These are phyloP conservation scores for Hirschfeldia incana DNA, from an alignment of 345 rosid species.

Conservation along the genomic window DNA sequence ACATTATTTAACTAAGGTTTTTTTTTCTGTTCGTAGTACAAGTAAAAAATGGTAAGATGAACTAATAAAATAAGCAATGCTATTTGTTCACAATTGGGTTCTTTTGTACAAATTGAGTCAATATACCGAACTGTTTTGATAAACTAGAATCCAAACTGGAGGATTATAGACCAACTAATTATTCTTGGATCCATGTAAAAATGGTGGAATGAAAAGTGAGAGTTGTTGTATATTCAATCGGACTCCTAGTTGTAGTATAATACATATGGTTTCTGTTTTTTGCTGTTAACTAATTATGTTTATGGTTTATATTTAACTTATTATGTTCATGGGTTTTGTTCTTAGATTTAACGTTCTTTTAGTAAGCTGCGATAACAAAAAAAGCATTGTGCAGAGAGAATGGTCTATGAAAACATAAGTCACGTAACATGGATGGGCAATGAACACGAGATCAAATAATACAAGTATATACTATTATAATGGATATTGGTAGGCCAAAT, in stretches of 20 bases:
- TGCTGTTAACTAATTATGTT: neutral
- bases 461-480: constrained; percentile 17
- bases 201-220: constrained; percentile 25
- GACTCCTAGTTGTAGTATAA: neutral
- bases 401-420: constrained; percentile 17
- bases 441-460: constrained; percentile 28
- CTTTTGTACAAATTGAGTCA: neutral
- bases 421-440: constrained; percentile 7
- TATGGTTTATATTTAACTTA: neutral
- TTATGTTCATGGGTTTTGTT: neutral
- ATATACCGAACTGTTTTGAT: constrained; percentile 27
- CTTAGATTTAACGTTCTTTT: constrained; percentile 6
- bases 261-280: neutral
- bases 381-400: neutral
- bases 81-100: neutral
- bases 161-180: constrained; percentile 14
- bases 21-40: neutral
- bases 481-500: constrained; percentile 35
- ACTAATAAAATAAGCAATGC: neutral
- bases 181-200: constrained; percentile 16
- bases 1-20: neutral
- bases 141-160: constrained; percentile 10
- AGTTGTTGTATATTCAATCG: neutral
- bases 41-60: neutral
- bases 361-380: neutral